Evolutionary conservation across 805 yeast genomes (phyloP).

Genomic region (Starmerella lactis-condensi): DNA sequence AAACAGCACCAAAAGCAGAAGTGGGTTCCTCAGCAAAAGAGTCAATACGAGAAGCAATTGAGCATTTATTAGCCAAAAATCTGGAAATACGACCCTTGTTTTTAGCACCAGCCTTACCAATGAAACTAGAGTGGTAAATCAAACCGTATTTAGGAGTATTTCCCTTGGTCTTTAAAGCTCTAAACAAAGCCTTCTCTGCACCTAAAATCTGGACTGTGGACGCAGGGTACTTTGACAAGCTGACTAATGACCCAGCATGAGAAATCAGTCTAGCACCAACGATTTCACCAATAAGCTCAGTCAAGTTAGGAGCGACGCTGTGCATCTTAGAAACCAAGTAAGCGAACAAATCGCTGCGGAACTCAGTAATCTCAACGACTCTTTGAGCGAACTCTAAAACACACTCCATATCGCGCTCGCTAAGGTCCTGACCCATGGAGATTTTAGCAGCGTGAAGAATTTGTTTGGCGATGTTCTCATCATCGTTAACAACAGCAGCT

Average conservation of each 20-base stretch:
- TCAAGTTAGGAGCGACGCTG: conserved; percentile 91
- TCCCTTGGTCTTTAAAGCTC: conserved; percentile 92
- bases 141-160: conserved; percentile 93
- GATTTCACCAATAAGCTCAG: conserved; percentile 94
- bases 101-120: conserved; percentile 84
- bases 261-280: conserved; percentile 97
- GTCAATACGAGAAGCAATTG: conserved; percentile 97
- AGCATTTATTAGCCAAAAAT: conserved; percentile 95
- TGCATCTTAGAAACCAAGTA: conserved; percentile 92
- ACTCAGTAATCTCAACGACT: conserved; percentile 79
- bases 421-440: conserved; percentile 97
- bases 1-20: conserved; percentile 70
- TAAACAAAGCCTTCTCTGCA: conserved; percentile 90
- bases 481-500: conserved; percentile 79
- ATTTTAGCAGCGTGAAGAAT: conserved; percentile 88
- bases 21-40: conserved; percentile 90
- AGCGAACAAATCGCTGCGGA: conserved; percentile 64
- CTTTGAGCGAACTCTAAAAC: conserved; percentile 82
- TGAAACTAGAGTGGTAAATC: conserved; percentile 85
- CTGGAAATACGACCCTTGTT: conserved; percentile 98
- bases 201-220: conserved; percentile 96
- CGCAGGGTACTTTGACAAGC: conserved; percentile 94
- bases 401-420: conserved; percentile 85
- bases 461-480: conserved; percentile 78
- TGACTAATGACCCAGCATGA: conserved; percentile 94